These are phyloP conservation scores for Bullera alba DNA, from an alignment of 768 basidiomycete genomes.

Conservation along the genomic window DNA sequence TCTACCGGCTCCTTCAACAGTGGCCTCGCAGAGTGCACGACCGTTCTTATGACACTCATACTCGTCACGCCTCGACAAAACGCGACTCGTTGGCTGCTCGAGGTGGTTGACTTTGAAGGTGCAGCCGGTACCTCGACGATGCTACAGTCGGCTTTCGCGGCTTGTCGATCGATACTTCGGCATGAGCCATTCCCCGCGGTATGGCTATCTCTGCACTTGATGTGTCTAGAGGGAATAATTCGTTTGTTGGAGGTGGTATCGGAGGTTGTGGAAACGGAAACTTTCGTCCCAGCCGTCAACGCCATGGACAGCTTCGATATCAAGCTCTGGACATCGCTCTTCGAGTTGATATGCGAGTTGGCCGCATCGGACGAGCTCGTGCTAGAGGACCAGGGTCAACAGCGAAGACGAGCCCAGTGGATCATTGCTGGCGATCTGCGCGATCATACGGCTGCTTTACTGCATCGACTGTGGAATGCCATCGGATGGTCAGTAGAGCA, in stretches of 20 bases:
- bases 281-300: slow-evolving; percentile 66
- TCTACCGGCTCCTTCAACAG: slow-evolving; percentile 55
- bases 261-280: slow-evolving; percentile 62
- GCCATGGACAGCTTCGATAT: slow-evolving; percentile 63
- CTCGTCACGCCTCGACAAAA: slow-evolving; percentile 71
- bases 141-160: slow-evolving; percentile 71
- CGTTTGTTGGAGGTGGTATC: slow-evolving; percentile 80
- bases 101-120: slow-evolving; percentile 80
- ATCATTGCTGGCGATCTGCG: slow-evolving; percentile 91
- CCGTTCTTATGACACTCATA: slow-evolving; percentile 73
- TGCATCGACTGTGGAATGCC: slow-evolving; percentile 76
- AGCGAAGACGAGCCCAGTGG: slow-evolving; percentile 96
- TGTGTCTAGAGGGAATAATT: slow-evolving; percentile 79
- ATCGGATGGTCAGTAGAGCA: slow-evolving; percentile 58
- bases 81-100: slow-evolving; percentile 69
- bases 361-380: slow-evolving; percentile 83
- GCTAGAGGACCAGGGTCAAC: slow-evolving; percentile 90
- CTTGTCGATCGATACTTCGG: slow-evolving; percentile 69
- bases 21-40: slow-evolving; percentile 74
- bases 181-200: slow-evolving; percentile 81
- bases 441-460: slow-evolving; percentile 76
- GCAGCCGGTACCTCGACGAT: slow-evolving; percentile 65
- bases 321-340: slow-evolving; percentile 70
- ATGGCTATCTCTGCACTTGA: slow-evolving; percentile 85
- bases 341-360: slow-evolving; percentile 74